Percentiles rank a stretch among this genome's conserved stretches.
These are phyloP conservation scores for Suillus variegatus DNA, from an alignment of 768 basidiomycete genomes.

Conservation along the genomic window DNA sequence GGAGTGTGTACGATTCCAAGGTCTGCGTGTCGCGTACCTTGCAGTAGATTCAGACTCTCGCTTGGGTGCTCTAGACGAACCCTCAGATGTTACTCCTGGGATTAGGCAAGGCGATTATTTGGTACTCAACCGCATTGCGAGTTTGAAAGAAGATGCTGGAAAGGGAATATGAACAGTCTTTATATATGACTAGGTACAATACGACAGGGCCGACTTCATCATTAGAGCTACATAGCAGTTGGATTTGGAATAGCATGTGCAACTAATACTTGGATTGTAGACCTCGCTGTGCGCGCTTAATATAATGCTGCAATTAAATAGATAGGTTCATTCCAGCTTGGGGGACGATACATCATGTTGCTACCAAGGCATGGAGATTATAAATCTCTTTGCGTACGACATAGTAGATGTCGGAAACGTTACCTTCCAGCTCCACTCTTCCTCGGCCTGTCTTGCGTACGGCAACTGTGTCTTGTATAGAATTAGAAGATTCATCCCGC, in stretches of 20 bases:
- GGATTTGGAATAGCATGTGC: neutral
- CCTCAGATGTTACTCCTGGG: slow-evolving; percentile 40
- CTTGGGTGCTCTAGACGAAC: slow-evolving; percentile 62
- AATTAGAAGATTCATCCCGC: slow-evolving; percentile 41
- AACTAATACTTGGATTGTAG: neutral
- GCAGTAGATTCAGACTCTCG: slow-evolving; percentile 86
- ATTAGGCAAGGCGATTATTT: slow-evolving; percentile 73
- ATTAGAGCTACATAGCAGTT: neutral
- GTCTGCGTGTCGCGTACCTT: slow-evolving; percentile 93
- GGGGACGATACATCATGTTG: slow-evolving; percentile 42
- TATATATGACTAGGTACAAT: neutral
- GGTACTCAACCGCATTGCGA: slow-evolving; percentile 90
- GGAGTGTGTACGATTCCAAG: slow-evolving; percentile 96
- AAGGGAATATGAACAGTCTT: slow-evolving; percentile 45
- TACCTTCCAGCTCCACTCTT: slow-evolving; percentile 87
- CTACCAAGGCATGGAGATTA: slow-evolving; percentile 85
- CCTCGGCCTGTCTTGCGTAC: slow-evolving; percentile 88
- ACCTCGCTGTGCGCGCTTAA: neutral
- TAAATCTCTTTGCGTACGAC: slow-evolving; percentile 89
- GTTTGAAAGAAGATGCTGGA: slow-evolving; percentile 90
- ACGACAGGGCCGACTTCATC: neutral
- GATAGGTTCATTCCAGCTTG: neutral
- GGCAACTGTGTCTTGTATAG: slow-evolving; percentile 70
- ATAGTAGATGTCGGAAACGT: slow-evolving; percentile 87
- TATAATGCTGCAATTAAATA: neutral